Conservation (phyloP, 257 asterid species). For the Ilex aquifolium region DNA sequence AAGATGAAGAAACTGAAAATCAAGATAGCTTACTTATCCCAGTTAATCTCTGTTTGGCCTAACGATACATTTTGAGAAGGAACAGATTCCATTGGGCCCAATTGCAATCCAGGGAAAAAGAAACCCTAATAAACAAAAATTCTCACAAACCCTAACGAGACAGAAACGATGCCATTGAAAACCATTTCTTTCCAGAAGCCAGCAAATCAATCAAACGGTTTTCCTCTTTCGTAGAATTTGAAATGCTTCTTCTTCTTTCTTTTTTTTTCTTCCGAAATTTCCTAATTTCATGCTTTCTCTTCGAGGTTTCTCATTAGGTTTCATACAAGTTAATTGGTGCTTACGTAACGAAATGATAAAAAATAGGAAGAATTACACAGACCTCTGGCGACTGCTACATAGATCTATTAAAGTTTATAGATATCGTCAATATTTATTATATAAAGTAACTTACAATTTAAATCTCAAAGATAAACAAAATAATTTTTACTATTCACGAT, state of each 20-base stretch:
- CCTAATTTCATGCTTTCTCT: not conserved
- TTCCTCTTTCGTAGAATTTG: not conserved
- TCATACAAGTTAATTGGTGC: too few species aligned
- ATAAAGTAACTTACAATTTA: too few species aligned
- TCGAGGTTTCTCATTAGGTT: not conserved
- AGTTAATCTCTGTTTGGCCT: conserved; percentile 64
- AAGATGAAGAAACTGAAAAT: not conserved
- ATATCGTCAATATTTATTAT: too few species aligned
- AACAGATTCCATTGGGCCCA: conserved; percentile 39
- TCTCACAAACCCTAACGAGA: conserved; percentile 19
- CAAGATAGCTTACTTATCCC: conserved; percentile 68
- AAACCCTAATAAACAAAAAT: conserved; percentile 17
- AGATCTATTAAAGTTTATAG: too few species aligned
- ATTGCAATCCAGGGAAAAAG: not conserved
- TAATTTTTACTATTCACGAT: too few species aligned
- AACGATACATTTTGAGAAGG: conserved; percentile 34
- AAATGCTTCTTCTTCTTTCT: not conserved
- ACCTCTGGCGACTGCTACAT: too few species aligned
- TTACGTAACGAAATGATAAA: too few species aligned
- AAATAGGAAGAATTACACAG: too few species aligned
- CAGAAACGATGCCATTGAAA: not conserved
- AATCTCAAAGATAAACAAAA: too few species aligned
- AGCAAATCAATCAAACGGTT: not conserved
- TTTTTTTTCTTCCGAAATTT: too few species aligned
- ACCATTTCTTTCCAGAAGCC: not conserved